These are phyloP conservation scores for Sabuloglossum arenarium DNA, from an alignment of 495 filamentous ascomycete genomes.

Conservation along the genomic window DNA sequence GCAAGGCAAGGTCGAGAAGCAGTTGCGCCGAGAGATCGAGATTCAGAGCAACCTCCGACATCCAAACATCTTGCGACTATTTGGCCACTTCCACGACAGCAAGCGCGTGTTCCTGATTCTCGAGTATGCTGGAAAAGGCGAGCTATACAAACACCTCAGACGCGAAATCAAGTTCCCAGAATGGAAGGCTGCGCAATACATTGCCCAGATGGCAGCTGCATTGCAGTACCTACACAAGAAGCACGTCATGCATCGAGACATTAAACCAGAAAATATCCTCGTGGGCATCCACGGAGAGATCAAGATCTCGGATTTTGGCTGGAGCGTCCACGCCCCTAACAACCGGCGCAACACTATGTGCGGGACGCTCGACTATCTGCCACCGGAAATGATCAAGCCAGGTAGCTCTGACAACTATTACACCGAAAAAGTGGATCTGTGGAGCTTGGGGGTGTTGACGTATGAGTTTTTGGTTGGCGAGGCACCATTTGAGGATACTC, in stretches of 20 bases:
- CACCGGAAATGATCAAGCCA: constrained; percentile 87
- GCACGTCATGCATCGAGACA: constrained; percentile 96
- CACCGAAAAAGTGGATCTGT: constrained; percentile 87
- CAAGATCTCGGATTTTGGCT: constrained; percentile 96
- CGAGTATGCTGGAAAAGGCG: constrained; percentile 87
- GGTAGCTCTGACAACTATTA: constrained; percentile 68
- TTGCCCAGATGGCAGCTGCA: constrained; percentile 95
- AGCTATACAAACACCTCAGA: constrained; percentile 90
- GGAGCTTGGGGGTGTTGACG: constrained; percentile 84
- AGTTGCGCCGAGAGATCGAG: constrained; percentile 91
- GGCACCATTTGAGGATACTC: constrained; percentile 90
- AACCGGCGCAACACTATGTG: constrained; percentile 90
- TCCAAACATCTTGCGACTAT: constrained; percentile 85
- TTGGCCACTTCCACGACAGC: constrained; percentile 92
- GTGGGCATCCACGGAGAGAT: constrained; percentile 96
- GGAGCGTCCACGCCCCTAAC: constrained; percentile 95
- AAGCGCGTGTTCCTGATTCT: constrained; percentile 92
- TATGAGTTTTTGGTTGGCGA: constrained; percentile 95
- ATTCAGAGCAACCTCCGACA: constrained; percentile 93
- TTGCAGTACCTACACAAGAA: constrained; percentile 87
- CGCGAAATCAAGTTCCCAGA: constrained; percentile 79
- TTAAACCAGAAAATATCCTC: constrained; percentile 97
- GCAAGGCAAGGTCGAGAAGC: constrained; percentile 86
- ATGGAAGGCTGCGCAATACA: constrained; percentile 89
- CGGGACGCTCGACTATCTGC: constrained; percentile 90